Base-by-base conservation (phyloP, 164 flowering plant genomes). In the Umbellularia californica region DNA sequence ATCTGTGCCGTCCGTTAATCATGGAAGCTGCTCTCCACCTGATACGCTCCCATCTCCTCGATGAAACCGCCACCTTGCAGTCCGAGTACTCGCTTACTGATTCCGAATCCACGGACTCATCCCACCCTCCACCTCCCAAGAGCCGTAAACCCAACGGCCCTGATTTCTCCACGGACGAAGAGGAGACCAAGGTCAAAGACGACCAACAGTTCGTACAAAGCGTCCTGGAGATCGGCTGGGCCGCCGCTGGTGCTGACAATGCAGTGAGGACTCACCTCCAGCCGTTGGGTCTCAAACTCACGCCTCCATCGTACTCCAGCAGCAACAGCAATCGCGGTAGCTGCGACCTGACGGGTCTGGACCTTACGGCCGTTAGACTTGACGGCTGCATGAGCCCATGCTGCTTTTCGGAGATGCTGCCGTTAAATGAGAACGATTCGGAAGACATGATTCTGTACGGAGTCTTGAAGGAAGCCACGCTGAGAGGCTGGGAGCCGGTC, bases 341-440 rank as follows among this genome's bases (percentile, higher is more conserved):
- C 24, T 47, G 50, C 35, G 63, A 25, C 13, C 14, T 55, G 25
- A 19, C 77, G 30, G 14, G 52, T 58, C 75, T 78, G n/a, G 80
- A 79, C 66, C 58, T 55, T 7, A 70, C 68, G 23, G 50, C 63
- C n/a, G 68, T 71, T 17, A 71, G 52, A 14, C 9, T 27, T 60
- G 60, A 52, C 64, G 77, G 64, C 60, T 24, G 68, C 62, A 28
- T 51, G 41, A 70, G 73, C 65, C 80, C 80, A n/a, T 75, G 72
- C 35, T 60, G 71, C 47, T 24, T 67, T 24, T 79, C 76, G 81
- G 81, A 74, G 62, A 73, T 69, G 73, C 70, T 79, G 62, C 82
- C 82, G 70, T 74, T 76, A 25, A 68, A 79, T 24, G 82, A 73
- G 72, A 79, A 79, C 69, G 82, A 79, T 47, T 70, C 79, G 6